Conservation (phyloP, 768 basidiomycete species). For the Serendipita sp. region DNA sequence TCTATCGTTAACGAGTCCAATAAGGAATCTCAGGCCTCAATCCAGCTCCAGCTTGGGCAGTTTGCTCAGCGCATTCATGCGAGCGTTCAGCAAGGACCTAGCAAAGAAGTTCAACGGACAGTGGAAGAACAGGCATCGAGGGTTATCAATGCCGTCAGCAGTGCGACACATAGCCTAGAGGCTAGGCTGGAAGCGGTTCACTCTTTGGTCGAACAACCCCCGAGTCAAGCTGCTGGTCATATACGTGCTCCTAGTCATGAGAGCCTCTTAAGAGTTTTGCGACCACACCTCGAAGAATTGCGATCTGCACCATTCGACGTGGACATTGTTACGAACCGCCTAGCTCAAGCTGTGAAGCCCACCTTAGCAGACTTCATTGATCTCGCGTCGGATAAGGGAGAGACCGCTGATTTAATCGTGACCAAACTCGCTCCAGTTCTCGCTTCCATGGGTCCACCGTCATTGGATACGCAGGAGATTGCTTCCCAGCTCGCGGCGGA, state of each 20-base stretch:
- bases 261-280: slow-evolving; percentile 22
- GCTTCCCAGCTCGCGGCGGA: slow-evolving; percentile 47
- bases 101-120: slow-evolving; percentile 16
- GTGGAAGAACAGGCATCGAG: slow-evolving; percentile 44
- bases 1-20: slow-evolving; percentile 54
- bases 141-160: slow-evolving; percentile 43
- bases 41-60: slow-evolving; percentile 46
- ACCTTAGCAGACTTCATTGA: slow-evolving; percentile 81
- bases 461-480: slow-evolving; percentile 40
- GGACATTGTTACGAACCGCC: slow-evolving; percentile 52
- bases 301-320: slow-evolving; percentile 61
- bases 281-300: slow-evolving; percentile 43
- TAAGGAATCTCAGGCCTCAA: slow-evolving; percentile 34
- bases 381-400: slow-evolving; percentile 73
- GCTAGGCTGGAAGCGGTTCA: slow-evolving; percentile 37
- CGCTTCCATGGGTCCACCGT: slow-evolving; percentile 12
- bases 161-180: slow-evolving; percentile 40
- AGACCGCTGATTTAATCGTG: slow-evolving; percentile 69
- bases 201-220: not conserved
- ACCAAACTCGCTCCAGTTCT: slow-evolving; percentile 53
- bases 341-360: slow-evolving; percentile 75
- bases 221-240: not conserved
- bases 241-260: not conserved
- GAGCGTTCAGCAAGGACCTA: slow-evolving; percentile 9
- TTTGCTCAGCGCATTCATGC: slow-evolving; percentile 29